These are phyloP conservation scores for Paramecium pentaurelia DNA, from an alignment of 73 alveolate genomes.

Conservation along the genomic window DNA sequence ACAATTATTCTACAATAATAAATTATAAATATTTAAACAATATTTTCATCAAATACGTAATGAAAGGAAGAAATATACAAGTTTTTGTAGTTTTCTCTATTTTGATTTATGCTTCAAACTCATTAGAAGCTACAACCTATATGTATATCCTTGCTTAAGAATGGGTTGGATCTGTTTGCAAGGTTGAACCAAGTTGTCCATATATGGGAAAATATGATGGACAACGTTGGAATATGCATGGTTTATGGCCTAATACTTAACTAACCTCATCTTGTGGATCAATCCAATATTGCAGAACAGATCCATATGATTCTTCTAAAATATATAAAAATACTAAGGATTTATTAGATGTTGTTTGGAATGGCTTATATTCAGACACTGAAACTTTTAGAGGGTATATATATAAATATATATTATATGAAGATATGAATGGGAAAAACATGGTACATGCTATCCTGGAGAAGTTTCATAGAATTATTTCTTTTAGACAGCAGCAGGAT, in stretches of 20 bases:
- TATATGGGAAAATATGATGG: conserved; percentile 49
- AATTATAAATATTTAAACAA: neutral
- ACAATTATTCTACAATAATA: neutral
- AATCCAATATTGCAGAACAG: conserved; percentile 38
- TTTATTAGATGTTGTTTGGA: conserved; percentile 33
- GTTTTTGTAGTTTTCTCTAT: neutral
- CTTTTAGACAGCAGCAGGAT: conserved; percentile 32
- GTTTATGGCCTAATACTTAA: conserved; percentile 58
- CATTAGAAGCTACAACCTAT: neutral
- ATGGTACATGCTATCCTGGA: conserved; percentile 56
- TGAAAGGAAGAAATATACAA: neutral
- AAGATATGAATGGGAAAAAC: conserved; percentile 59
- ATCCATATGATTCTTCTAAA: conserved; percentile 31
- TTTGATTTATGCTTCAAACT: neutral
- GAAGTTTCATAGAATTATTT: conserved; percentile 32
- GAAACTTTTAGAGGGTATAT: conserved; percentile 32
- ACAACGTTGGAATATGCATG: conserved; percentile 48
- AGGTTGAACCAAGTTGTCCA: neutral
- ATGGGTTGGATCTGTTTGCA: conserved; percentile 60
- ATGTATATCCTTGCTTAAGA: conserved; percentile 45
- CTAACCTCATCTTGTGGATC: conserved; percentile 48
- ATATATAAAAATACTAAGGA: neutral
- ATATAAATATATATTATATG: neutral
- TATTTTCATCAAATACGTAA: neutral
- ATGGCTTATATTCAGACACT: conserved; percentile 58